Percentiles rank a stretch among this genome's conserved stretches.
Conservation (phyloP, 371 early-diverging fungal species). For the Saksenaea oblongispora region DNA sequence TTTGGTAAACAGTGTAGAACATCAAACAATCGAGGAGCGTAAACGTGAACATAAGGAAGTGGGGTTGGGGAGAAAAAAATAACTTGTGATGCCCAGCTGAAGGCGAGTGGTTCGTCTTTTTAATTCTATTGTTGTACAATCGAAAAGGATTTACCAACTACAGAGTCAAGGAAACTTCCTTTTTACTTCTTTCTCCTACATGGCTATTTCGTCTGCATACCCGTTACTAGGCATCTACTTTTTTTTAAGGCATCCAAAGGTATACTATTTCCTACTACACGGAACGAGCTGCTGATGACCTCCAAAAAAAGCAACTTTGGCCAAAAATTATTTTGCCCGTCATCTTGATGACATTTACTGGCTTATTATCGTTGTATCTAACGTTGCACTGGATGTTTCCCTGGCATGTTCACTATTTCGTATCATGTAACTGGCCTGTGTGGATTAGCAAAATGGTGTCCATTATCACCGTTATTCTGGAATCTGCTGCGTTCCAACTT, state of each 20-base stretch:
- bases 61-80: too few species aligned
- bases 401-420: conserved; percentile 37
- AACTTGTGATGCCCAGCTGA: too few species aligned
- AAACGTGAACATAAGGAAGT: too few species aligned
- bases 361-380: conserved; percentile 24
- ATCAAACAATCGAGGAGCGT: too few species aligned
- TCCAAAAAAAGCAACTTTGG: conserved; percentile 23
- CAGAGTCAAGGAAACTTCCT: neutral
- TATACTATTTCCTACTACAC: conserved; percentile 1
- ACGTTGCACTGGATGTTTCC: conserved; percentile 25
- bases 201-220: conserved; percentile 33
- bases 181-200: neutral
- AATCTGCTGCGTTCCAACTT: conserved; percentile 45
- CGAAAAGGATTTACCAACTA: neutral
- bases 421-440: conserved; percentile 49
- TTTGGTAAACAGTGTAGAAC: too few species aligned
- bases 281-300: neutral
- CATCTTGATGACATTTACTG: conserved; percentile 25
- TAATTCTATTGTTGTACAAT: neutral
- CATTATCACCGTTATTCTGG: conserved; percentile 40
- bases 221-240: conserved; percentile 44
- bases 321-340: conserved; percentile 29
- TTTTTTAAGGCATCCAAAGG: conserved; percentile 49
- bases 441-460: conserved; percentile 50
- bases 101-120: neutral